These are phyloP conservation scores for Westerdykella sp. DNA, from an alignment of 2,329 filamentous ascomycete species.

Conservation along the genomic window DNA sequence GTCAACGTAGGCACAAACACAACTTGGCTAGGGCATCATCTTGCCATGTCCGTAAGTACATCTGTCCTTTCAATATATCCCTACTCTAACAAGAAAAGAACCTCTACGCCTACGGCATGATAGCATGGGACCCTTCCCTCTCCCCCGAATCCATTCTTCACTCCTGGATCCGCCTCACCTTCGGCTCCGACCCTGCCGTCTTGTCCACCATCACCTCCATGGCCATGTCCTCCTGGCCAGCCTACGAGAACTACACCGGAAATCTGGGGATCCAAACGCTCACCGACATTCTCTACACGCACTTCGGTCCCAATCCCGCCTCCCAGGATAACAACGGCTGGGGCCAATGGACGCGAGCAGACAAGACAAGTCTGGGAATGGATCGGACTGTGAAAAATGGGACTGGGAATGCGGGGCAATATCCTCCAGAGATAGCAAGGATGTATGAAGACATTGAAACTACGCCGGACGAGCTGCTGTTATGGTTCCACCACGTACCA, in stretches of 20 bases:
- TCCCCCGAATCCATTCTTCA: constrained; percentile 49
- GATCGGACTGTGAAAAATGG: constrained; percentile 64
- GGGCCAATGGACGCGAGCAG: constrained; percentile 68
- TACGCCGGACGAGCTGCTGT: constrained; percentile 60
- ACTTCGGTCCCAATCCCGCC: constrained; percentile 62
- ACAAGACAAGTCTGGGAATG: constrained; percentile 58
- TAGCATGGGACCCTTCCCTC: constrained; percentile 57
- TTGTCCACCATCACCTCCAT: constrained; percentile 55
- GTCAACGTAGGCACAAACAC: constrained; percentile 60
- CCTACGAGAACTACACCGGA: constrained; percentile 65
- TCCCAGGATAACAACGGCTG: constrained; percentile 62
- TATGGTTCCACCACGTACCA: constrained; percentile 70
- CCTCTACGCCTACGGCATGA: constrained; percentile 60
- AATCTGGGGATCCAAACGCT: constrained; percentile 68
- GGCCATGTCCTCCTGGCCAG: constrained; percentile 63
- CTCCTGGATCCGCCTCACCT: constrained; percentile 64
- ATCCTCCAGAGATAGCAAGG: constrained; percentile 54
- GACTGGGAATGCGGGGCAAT: constrained; percentile 60
- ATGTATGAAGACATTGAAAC: constrained; percentile 56
- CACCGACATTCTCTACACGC: constrained; percentile 60
- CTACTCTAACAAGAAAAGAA: constrained; percentile 44
- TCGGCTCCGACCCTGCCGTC: constrained; percentile 51
- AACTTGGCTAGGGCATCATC: constrained; percentile 64
- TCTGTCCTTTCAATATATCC: background rate
- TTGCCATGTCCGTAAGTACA: constrained; percentile 50